These are phyloP conservation scores for Xylaria longipes DNA, from an alignment of 495 filamentous ascomycete genomes.

Conservation along the genomic window DNA sequence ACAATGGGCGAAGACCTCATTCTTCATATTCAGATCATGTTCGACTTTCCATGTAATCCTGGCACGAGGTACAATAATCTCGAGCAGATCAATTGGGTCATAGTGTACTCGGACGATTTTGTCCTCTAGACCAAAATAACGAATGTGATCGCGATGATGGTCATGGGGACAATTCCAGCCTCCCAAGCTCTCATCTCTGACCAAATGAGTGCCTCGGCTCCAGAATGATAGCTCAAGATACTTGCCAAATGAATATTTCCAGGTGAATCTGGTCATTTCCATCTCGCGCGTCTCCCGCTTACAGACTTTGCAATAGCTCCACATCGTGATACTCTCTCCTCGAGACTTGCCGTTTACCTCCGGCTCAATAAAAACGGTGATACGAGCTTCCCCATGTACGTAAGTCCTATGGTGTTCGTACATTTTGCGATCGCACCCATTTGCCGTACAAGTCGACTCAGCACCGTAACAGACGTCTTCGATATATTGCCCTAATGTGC, in stretches of 20 bases:
- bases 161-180: constrained; percentile 78
- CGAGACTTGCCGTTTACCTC: constrained; percentile 52
- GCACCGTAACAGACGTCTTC: constrained; percentile 85
- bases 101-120: constrained; percentile 88
- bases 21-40: constrained; percentile 87
- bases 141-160: constrained; percentile 86
- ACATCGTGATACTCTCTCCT: constrained; percentile 90
- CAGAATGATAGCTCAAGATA: constrained; percentile 97
- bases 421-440: constrained; percentile 89
- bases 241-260: constrained; percentile 99
- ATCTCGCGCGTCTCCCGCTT: constrained; percentile 86
- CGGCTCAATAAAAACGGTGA: constrained; percentile 86
- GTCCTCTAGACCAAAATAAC: constrained; percentile 89
- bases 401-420: constrained; percentile 95
- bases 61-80: constrained; percentile 90
- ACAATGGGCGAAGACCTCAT: constrained; percentile 81
- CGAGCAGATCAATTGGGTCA: constrained; percentile 88
- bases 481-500: constrained; percentile 92
- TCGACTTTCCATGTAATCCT: constrained; percentile 97
- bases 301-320: constrained; percentile 94
- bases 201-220: constrained; percentile 81
- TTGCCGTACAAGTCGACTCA: constrained; percentile 74
- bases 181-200: constrained; percentile 64
- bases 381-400: constrained; percentile 92
- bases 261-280: constrained; percentile 93